Percentiles rank a stretch among this genome's conserved stretches.
Evolutionary conservation across 768 basidiomycete species (phyloP).

Genomic region (Lactarius tabidus): DNA sequence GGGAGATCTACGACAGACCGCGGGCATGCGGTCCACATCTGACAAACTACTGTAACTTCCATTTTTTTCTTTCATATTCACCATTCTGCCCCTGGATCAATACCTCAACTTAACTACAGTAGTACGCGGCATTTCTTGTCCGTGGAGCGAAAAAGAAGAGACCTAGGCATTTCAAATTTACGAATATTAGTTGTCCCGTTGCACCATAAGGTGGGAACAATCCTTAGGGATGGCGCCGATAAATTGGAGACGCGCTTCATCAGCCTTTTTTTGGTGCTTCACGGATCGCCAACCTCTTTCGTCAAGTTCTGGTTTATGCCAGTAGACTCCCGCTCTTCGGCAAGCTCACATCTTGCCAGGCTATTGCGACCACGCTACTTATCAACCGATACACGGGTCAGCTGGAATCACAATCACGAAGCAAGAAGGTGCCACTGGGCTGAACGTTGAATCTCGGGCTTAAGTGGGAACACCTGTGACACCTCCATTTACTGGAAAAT

Average conservation of each 20-base stretch:
- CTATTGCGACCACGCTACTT: neutral
- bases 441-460: no score
- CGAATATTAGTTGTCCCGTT: neutral
- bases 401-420: no score
- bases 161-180: neutral
- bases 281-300: neutral
- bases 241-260: neutral
- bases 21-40: neutral
- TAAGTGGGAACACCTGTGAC: no score
- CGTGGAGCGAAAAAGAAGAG: neutral
- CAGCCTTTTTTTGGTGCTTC: no score
- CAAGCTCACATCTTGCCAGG: neutral
- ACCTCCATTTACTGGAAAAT: no score
- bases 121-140: neutral
- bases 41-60: no score
- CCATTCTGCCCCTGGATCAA: neutral
- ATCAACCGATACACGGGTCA: no score
- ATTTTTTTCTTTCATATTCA: neutral
- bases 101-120: neutral
- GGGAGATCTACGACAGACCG: no score
- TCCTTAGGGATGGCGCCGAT: neutral
- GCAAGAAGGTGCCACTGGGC: neutral
- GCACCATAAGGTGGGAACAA: neutral
- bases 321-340: neutral
- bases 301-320: neutral